Evolutionary conservation across 441 rosid genomes (phyloP).

Genomic region (Eruca vesicaria): DNA sequence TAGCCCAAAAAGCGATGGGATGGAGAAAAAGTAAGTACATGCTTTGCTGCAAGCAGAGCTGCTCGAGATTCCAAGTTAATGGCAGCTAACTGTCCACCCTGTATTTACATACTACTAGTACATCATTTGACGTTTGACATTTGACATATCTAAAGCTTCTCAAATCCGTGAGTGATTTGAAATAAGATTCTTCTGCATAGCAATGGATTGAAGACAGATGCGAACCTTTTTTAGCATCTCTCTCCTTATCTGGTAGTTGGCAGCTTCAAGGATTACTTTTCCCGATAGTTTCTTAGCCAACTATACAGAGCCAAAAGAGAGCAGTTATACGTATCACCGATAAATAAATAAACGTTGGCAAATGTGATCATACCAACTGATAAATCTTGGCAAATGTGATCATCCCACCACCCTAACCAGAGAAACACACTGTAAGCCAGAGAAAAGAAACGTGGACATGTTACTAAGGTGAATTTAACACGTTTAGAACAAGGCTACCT

Average conservation of each 20-base stretch:
- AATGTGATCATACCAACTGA: slow-evolving; percentile 79
- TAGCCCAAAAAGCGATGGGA: background rate
- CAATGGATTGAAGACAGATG: background rate
- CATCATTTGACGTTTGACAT: background rate
- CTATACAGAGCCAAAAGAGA: slow-evolving; percentile 42
- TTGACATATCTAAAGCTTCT: too few relatives aligned
- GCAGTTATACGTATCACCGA: slow-evolving; percentile 16
- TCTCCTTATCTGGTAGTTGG: slow-evolving; percentile 76
- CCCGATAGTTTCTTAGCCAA: slow-evolving; percentile 64
- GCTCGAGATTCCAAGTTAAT: slow-evolving; percentile 74
- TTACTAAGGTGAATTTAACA: background rate
- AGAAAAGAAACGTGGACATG: background rate
- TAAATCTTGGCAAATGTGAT: slow-evolving; percentile 71
- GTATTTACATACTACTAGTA: slow-evolving; percentile 5
- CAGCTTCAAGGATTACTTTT: slow-evolving; percentile 72
- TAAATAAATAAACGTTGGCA: slow-evolving; percentile 31
- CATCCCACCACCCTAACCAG: slow-evolving; percentile 69
- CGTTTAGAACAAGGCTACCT: slow-evolving; percentile 42
- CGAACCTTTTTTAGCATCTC: slow-evolving; percentile 75
- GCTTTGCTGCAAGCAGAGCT: slow-evolving; percentile 84
- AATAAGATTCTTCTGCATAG: background rate
- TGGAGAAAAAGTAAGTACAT: slow-evolving; percentile 41
- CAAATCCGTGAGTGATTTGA: background rate
- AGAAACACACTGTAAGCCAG: slow-evolving; percentile 6
- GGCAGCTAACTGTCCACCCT: slow-evolving; percentile 85